These are phyloP conservation scores for Incumbomyces lentus DNA, from an alignment of 2,329 filamentous ascomycete species.

Conservation along the genomic window DNA sequence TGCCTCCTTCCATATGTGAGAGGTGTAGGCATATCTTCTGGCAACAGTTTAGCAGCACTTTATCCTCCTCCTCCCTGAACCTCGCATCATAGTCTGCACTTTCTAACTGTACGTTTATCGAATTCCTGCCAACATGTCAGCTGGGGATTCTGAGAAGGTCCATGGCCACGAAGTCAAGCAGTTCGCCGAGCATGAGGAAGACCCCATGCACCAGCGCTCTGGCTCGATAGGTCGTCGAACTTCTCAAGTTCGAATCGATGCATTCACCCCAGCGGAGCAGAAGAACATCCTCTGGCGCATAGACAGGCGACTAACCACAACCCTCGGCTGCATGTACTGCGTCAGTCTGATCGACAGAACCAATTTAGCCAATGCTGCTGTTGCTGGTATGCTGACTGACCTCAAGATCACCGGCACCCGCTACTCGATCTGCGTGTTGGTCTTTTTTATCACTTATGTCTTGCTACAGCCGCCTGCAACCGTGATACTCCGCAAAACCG, in stretches of 20 bases:
- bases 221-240: no score
- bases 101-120: no score
- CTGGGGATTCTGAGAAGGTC: no score
- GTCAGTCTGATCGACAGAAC: slow-evolving; percentile 69
- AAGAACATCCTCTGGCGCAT: slow-evolving; percentile 39
- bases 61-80: no score
- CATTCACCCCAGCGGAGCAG: slow-evolving; percentile 4
- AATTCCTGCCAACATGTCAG: no score
- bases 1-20: no score
- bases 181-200: no score
- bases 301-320: slow-evolving; percentile 54
- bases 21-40: no score
- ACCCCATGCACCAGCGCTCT: no score
- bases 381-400: slow-evolving; percentile 45
- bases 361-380: slow-evolving; percentile 61
- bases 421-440: slow-evolving; percentile 48
- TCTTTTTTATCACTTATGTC: slow-evolving; percentile 65
- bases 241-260: slow-evolving; percentile 8
- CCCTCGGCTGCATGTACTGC: slow-evolving; percentile 59
- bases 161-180: no score
- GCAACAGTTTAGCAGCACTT: no score
- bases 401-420: slow-evolving; percentile 23
- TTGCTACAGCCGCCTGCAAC: slow-evolving; percentile 62
- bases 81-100: no score
- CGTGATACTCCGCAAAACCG: slow-evolving; percentile 55